Conservation (phyloP, 169 alveolate genomes). For the Cryptosporidium felis region DNA sequence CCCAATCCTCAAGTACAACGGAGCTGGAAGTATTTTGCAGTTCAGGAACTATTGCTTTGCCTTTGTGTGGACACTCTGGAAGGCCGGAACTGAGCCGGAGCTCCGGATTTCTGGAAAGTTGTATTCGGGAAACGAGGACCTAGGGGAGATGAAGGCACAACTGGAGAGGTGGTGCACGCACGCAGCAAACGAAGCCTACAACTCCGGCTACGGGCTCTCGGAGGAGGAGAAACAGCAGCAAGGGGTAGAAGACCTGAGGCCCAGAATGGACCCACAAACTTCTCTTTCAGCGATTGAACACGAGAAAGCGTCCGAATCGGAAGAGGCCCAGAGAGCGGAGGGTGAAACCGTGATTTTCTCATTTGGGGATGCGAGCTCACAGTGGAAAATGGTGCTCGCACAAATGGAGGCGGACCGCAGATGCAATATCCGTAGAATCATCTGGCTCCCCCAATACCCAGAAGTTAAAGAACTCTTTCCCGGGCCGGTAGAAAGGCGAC, state of each 20-base stretch:
- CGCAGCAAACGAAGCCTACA: slow-evolving; percentile 59
- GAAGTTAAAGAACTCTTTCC: slow-evolving; percentile 47
- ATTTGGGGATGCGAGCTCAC: slow-evolving; percentile 48
- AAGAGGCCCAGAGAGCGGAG: neutral
- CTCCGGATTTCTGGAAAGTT: slow-evolving; percentile 42
- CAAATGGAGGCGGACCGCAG: slow-evolving; percentile 51
- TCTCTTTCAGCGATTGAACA: slow-evolving; percentile 35
- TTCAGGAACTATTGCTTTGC: slow-evolving; percentile 66
- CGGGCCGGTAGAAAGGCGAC: slow-evolving; percentile 50
- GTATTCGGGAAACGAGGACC: neutral
- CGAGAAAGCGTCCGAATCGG: neutral
- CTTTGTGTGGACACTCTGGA: slow-evolving; percentile 59
- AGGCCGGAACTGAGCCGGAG: slow-evolving; percentile 21
- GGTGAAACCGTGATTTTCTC: slow-evolving; percentile 6
- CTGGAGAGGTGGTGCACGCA: slow-evolving; percentile 65
- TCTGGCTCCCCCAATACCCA: slow-evolving; percentile 60
- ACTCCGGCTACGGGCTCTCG: slow-evolving; percentile 16
- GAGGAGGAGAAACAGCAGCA: slow-evolving; percentile 5
- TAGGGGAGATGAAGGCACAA: slow-evolving; percentile 12
- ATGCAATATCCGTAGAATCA: slow-evolving; percentile 19
- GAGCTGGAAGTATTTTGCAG: slow-evolving; percentile 22
- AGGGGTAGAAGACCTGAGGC: slow-evolving; percentile 19
- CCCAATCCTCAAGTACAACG: slow-evolving; percentile 11
- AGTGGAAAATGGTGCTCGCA: slow-evolving; percentile 41
- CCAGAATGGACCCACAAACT: slow-evolving; percentile 57